Evolutionary conservation across 352 stramenopile species (phyloP).

Genomic region (Phytopythium litorale): DNA sequence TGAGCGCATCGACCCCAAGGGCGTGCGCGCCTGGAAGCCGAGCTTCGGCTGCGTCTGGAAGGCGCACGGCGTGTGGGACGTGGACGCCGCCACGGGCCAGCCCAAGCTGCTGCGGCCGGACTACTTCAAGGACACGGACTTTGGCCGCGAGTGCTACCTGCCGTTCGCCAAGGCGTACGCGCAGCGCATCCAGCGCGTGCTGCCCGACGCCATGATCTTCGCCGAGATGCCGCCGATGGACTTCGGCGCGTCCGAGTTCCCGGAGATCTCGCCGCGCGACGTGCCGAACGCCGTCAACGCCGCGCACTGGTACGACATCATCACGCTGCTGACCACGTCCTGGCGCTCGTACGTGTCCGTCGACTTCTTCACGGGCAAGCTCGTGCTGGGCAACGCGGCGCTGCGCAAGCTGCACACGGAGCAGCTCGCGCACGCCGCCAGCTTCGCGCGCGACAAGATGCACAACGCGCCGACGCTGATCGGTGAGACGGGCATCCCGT

Average conservation of each 20-base stretch:
- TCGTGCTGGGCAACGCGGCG: slow-evolving; percentile 15
- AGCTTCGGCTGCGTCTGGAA: slow-evolving; percentile 28
- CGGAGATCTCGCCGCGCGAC: slow-evolving; percentile 5
- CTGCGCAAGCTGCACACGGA: slow-evolving; percentile 12
- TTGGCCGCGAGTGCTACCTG: slow-evolving; percentile 30
- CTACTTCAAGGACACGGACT: slow-evolving; percentile 24
- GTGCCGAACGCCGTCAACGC: slow-evolving; percentile 21
- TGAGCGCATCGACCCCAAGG: slow-evolving; percentile 13
- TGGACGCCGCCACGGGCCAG: slow-evolving; percentile 9
- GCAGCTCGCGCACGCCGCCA: slow-evolving; percentile 10
- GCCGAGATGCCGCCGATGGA: slow-evolving; percentile 26
- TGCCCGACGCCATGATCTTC: slow-evolving; percentile 28
- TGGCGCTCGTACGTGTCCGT: slow-evolving; percentile 27
- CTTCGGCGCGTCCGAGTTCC: slow-evolving; percentile 17
- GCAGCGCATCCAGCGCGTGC: slow-evolving; percentile 15
- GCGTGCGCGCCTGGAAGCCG: slow-evolving; percentile 25
- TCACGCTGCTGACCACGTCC: slow-evolving; percentile 38
- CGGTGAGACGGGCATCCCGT: slow-evolving; percentile 67
- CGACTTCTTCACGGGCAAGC: slow-evolving; percentile 18
- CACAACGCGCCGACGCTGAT: slow-evolving; percentile 55
- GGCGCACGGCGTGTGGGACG: slow-evolving; percentile 24
- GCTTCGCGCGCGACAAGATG: slow-evolving; percentile 19
- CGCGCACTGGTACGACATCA: slow-evolving; percentile 54
- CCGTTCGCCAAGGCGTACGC: slow-evolving; percentile 22
- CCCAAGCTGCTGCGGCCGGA: slow-evolving; percentile 21